Evolutionary conservation across 2,329 filamentous ascomycete genomes (phyloP).

Genomic region (Epichloe uncinata): DNA sequence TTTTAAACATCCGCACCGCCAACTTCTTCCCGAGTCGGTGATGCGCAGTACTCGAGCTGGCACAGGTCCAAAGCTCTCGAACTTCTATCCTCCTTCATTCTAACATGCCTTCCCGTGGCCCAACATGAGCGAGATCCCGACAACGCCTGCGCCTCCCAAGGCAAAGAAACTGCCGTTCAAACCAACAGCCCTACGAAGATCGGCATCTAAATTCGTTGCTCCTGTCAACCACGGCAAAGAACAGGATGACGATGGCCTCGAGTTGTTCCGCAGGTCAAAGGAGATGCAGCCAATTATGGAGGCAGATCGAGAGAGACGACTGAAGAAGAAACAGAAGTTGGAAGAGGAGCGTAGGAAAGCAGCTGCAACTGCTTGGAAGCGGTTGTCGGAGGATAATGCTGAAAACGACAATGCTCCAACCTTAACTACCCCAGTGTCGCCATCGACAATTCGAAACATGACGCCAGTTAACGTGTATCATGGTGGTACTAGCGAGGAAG

Average conservation of each 20-base stretch:
- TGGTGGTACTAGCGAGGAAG: not conserved
- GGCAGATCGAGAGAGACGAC: slow-evolving; percentile 24
- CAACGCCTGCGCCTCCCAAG: slow-evolving; percentile 15
- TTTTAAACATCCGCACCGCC: not conserved
- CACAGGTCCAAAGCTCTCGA: not conserved
- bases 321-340: slow-evolving; percentile 14
- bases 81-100: not conserved
- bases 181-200: slow-evolving; percentile 28
- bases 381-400: slow-evolving; percentile 10
- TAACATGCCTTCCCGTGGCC: not conserved
- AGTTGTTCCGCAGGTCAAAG: slow-evolving; percentile 36
- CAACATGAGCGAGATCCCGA: slow-evolving; percentile 20
- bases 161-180: slow-evolving; percentile 36
- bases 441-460: not conserved
- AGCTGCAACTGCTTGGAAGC: slow-evolving; percentile 10
- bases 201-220: slow-evolving; percentile 9
- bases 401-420: slow-evolving; percentile 3
- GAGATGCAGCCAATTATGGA: slow-evolving; percentile 33
- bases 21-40: not conserved
- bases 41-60: not conserved
- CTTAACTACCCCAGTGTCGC: not conserved
- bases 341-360: slow-evolving; percentile 9
- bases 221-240: slow-evolving; percentile 7
- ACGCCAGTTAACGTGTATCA: not conserved
- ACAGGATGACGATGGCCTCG: slow-evolving; percentile 24